These are phyloP conservation scores for Arachis monticola DNA, from an alignment of 331 rosid species.

Conservation along the genomic window DNA sequence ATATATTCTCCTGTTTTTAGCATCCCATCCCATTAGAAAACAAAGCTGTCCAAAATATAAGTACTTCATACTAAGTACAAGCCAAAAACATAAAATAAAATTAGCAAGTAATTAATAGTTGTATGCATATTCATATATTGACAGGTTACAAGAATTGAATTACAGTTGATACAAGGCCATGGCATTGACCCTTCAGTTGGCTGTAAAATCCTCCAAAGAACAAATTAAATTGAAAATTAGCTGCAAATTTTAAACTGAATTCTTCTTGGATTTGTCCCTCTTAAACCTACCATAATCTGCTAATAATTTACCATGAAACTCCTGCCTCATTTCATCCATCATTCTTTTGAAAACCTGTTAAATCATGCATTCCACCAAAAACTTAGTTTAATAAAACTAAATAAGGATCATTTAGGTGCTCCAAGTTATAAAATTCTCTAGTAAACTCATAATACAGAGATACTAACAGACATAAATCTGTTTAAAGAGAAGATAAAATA, in stretches of 20 bases:
- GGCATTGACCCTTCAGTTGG: conserved; percentile 1
- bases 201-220: not conserved
- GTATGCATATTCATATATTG: not conserved
- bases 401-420: not conserved
- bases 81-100: not conserved
- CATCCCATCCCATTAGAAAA: too few species aligned
- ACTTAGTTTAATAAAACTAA: not conserved
- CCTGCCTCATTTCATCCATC: conserved; percentile 40
- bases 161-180: not conserved
- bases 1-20: too few species aligned
- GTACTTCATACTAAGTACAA: not conserved
- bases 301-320: conserved; percentile 37
- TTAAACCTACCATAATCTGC: conserved; percentile 52
- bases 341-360: conserved; percentile 40
- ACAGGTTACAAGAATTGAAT: conserved; percentile 2
- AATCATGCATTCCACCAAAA: conserved; percentile 6
- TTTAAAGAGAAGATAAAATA: too few species aligned
- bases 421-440: too few species aligned
- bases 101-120: not conserved
- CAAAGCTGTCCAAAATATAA: too few species aligned
- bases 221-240: conserved; percentile 9
- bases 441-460: too few species aligned
- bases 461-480: too few species aligned
- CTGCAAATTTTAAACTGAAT: not conserved
- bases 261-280: conserved; percentile 38